These are phyloP conservation scores for Mucor circinelloides DNA, from an alignment of 371 early-diverging fungal species.

Conservation along the genomic window DNA sequence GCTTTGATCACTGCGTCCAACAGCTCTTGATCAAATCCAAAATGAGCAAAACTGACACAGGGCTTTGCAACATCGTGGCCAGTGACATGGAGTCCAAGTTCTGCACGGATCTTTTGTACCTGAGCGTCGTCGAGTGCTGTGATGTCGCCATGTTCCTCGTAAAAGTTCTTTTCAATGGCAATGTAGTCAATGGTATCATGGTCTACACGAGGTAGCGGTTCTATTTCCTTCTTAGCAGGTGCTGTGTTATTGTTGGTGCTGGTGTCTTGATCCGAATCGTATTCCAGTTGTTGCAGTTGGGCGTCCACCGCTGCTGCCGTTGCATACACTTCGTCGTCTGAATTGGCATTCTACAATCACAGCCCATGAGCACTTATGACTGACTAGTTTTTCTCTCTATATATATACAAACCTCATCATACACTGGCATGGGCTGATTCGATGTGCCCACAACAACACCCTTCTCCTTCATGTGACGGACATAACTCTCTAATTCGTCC, in stretches of 20 bases:
- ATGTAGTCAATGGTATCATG: conserved; percentile 74
- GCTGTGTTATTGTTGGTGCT: conserved; percentile 6
- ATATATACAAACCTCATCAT: conserved; percentile 62
- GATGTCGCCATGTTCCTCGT: conserved; percentile 79
- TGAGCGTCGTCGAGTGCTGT: conserved; percentile 58
- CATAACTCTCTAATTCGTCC: conserved; percentile 78
- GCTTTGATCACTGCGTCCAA: conserved; percentile 63
- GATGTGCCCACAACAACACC: conserved; percentile 68
- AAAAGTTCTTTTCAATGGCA: conserved; percentile 82
- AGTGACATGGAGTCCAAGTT: conserved; percentile 64
- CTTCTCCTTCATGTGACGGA: conserved; percentile 76
- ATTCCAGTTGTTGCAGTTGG: conserved; percentile 22
- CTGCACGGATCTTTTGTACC: conserved; percentile 58
- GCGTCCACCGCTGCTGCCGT: conserved; percentile 79
- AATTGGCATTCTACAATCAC: conserved; percentile 64
- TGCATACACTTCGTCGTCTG: conserved; percentile 88
- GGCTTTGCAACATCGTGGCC: conserved; percentile 75
- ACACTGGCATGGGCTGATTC: conserved; percentile 41
- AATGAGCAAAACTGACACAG: conserved; percentile 87
- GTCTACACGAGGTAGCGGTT: conserved; percentile 69
- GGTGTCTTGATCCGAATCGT: conserved; percentile 36
- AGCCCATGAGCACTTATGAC: neutral
- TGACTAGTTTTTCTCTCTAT: neutral
- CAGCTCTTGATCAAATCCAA: conserved; percentile 80
- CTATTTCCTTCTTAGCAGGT: conserved; percentile 58